A percentile compares a stretch with the other conserved stretches of the same genome.
These are phyloP conservation scores for Dactylellina leptospora DNA, from an alignment of 2,329 filamentous ascomycete species.

Conservation along the genomic window DNA sequence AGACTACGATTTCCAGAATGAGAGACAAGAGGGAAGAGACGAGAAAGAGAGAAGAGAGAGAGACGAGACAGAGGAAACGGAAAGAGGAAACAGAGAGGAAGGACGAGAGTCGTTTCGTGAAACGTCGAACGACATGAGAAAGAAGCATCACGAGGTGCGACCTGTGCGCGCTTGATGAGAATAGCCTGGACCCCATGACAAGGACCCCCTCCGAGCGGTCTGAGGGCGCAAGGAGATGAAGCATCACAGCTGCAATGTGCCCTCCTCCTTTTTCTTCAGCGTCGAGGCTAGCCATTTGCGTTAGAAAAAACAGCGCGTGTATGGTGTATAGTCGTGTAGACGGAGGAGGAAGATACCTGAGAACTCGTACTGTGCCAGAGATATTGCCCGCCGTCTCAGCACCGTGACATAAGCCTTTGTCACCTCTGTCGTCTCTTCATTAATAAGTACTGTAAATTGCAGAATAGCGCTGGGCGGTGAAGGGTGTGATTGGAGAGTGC, in stretches of 20 bases:
- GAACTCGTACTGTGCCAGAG: too few species aligned
- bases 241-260: conserved; percentile 24
- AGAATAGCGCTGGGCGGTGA: too few species aligned
- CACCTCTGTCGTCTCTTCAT: too few species aligned
- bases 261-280: conserved; percentile 28
- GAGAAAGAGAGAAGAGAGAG: not conserved
- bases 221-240: conserved; percentile 29
- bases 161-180: conserved; percentile 32
- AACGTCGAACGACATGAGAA: conserved; percentile 7
- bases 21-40: conserved; percentile 31
- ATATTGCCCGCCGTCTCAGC: too few species aligned
- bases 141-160: conserved; percentile 35
- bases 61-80: not conserved
- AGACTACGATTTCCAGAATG: conserved; percentile 8
- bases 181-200: conserved; percentile 33
- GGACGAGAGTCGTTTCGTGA: conserved; percentile 5
- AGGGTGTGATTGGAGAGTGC: not conserved
- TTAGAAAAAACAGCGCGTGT: conserved; percentile 14
- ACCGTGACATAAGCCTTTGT: too few species aligned
- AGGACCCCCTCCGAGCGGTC: conserved; percentile 20
- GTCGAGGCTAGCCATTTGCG: conserved; percentile 15
- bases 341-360: conserved; percentile 3
- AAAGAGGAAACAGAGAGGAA: not conserved
- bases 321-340: not conserved
- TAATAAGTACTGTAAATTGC: too few species aligned